Percentiles rank a stretch among this genome's conserved stretches.
Evolutionary conservation across 2,329 filamentous ascomycete species (phyloP).

Genomic region (Colletotrichum orbiculare): DNA sequence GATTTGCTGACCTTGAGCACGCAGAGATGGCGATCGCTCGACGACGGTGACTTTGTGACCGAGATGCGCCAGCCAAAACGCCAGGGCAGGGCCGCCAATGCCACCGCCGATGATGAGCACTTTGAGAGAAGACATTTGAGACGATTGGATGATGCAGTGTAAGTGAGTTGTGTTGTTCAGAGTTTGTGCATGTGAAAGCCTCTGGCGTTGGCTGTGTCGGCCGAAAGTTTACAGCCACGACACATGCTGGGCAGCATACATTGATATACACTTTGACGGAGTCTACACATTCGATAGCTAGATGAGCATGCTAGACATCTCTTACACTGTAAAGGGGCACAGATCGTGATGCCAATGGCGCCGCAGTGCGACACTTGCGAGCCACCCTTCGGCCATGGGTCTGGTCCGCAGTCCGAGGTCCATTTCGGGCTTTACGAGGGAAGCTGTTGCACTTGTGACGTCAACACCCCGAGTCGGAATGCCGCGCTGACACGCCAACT

Average conservation of each 20-base stretch:
- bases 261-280: background rate
- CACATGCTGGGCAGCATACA: background rate
- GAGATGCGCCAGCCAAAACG: slow-evolving; percentile 52
- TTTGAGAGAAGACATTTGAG: slow-evolving; percentile 47
- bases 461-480: slow-evolving; percentile 12
- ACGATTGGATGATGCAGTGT: background rate
- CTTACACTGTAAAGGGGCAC: background rate
- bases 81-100: slow-evolving; percentile 56
- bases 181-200: background rate
- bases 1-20: slow-evolving; percentile 56
- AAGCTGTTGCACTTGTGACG: slow-evolving; percentile 13
- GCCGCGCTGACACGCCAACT: slow-evolving; percentile 7
- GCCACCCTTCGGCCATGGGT: slow-evolving; percentile 12
- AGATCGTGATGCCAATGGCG: slow-evolving; percentile 14
- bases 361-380: background rate
- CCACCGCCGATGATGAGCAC: slow-evolving; percentile 62
- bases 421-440: slow-evolving; percentile 20
- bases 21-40: slow-evolving; percentile 51
- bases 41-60: slow-evolving; percentile 54
- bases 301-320: background rate
- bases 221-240: background rate
- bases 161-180: background rate
- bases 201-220: too few species aligned
- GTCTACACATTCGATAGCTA: background rate
- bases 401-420: slow-evolving; percentile 17